These are phyloP conservation scores for Penicillium expansum DNA, from an alignment of 2,329 filamentous ascomycete genomes.

Conservation along the genomic window DNA sequence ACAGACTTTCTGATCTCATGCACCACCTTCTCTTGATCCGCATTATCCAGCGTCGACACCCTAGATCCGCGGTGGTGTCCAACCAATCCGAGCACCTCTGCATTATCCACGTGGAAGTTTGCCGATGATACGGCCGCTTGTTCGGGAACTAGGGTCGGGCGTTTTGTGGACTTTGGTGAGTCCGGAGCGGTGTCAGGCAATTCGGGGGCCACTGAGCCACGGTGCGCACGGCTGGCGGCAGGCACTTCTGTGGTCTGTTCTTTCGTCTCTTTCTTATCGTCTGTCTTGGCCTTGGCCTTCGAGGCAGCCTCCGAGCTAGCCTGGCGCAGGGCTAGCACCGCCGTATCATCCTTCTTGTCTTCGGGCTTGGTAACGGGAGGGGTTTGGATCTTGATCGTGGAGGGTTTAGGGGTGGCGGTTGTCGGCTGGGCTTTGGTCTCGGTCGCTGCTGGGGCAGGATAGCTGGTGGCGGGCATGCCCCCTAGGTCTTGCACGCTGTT, in stretches of 20 bases:
- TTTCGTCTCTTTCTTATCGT: conserved; percentile 18
- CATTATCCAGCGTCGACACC: conserved; percentile 33
- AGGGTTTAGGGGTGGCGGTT: conserved; percentile 28
- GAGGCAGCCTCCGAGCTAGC: conserved; percentile 43
- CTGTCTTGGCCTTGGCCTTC: conserved; percentile 33
- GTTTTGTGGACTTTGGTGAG: conserved; percentile 19
- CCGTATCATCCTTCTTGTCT: conserved; percentile 36
- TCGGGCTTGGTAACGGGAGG: conserved; percentile 35
- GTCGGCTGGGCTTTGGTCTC: conserved; percentile 27
- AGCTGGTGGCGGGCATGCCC: conserved; percentile 32
- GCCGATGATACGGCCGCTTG: conserved; percentile 38
- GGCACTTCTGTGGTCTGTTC: conserved; percentile 16
- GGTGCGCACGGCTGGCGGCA: conserved; percentile 16
- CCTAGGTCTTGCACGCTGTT: conserved; percentile 42
- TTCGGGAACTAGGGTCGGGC: conserved; percentile 37
- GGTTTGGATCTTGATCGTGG: conserved; percentile 43
- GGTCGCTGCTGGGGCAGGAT: conserved; percentile 20
- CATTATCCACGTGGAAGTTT: conserved; percentile 40
- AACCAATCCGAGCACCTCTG: conserved; percentile 36
- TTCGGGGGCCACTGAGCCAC: conserved; percentile 34
- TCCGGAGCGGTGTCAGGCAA: conserved; percentile 23
- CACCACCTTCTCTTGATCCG: conserved; percentile 36
- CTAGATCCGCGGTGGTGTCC: conserved; percentile 40
- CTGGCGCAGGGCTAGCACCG: conserved; percentile 44
- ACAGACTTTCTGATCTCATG: conserved; percentile 41